These are phyloP conservation scores for Coprinopsis strossmayeri DNA, from an alignment of 768 basidiomycete species.

Conservation along the genomic window DNA sequence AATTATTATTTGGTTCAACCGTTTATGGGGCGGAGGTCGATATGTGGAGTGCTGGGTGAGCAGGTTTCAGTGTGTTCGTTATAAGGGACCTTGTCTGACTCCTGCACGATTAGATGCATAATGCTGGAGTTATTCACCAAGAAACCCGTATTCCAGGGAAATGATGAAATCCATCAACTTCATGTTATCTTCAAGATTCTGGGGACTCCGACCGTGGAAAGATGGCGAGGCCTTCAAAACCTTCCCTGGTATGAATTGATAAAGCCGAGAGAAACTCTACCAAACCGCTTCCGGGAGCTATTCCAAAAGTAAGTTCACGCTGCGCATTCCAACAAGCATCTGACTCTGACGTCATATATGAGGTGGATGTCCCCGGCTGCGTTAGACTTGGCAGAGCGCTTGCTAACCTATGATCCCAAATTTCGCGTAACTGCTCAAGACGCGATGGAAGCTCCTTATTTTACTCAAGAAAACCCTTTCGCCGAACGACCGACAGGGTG, in stretches of 20 bases:
- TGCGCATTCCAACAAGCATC: neutral
- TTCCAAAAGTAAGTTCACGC: slow-evolving; percentile 66
- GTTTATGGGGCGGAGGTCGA: slow-evolving; percentile 97
- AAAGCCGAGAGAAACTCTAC: slow-evolving; percentile 71
- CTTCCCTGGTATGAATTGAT: slow-evolving; percentile 99
- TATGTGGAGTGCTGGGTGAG: slow-evolving; percentile 99
- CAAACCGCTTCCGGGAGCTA: slow-evolving; percentile 74
- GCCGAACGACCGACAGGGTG: slow-evolving; percentile 76
- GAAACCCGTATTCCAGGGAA: slow-evolving; percentile 96
- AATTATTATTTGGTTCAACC: slow-evolving; percentile 90
- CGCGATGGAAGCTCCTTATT: slow-evolving; percentile 82
- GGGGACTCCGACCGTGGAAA: slow-evolving; percentile 78
- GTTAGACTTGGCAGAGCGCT: slow-evolving; percentile 77
- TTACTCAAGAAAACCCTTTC: slow-evolving; percentile 69
- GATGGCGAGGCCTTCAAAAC: slow-evolving; percentile 77
- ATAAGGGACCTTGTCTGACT: too few species aligned
- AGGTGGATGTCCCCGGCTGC: slow-evolving; percentile 87
- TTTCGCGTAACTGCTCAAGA: slow-evolving; percentile 71
- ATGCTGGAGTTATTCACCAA: slow-evolving; percentile 97
- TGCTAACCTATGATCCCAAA: slow-evolving; percentile 77
- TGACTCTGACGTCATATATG: slow-evolving; percentile 4
- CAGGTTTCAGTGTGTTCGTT: too few species aligned
- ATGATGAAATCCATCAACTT: slow-evolving; percentile 95
- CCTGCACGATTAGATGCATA: slow-evolving; percentile 93
- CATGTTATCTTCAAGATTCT: slow-evolving; percentile 88